These are phyloP conservation scores for Aspergillus bertholletiae DNA, from an alignment of 495 filamentous ascomycete genomes.

Conservation along the genomic window DNA sequence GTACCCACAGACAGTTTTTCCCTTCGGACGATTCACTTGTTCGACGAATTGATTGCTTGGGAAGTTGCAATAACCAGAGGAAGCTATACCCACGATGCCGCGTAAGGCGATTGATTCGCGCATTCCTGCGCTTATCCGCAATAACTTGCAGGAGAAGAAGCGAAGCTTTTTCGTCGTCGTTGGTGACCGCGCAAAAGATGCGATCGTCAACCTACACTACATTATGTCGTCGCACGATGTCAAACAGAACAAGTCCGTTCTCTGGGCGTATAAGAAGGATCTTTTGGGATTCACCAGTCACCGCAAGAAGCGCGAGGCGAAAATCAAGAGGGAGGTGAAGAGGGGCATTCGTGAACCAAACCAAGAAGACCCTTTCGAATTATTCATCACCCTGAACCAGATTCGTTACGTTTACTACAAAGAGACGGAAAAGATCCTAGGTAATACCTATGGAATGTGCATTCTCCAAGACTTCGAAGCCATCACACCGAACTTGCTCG, in stretches of 20 bases:
- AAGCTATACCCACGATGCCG: slow-evolving; percentile 35
- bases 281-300: slow-evolving; percentile 92
- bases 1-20: background rate
- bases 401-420: slow-evolving; percentile 99
- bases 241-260: slow-evolving; percentile 92
- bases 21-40: background rate
- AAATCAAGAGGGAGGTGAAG: slow-evolving; percentile 98
- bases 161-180: slow-evolving; percentile 96
- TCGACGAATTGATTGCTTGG: background rate
- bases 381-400: slow-evolving; percentile 94
- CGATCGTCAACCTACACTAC: slow-evolving; percentile 91
- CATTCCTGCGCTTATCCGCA: slow-evolving; percentile 92
- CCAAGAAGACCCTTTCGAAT: slow-evolving; percentile 92
- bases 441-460: slow-evolving; percentile 98
- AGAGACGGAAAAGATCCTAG: slow-evolving; percentile 98
- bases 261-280: slow-evolving; percentile 99
- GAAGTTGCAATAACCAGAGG: background rate
- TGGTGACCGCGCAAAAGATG: slow-evolving; percentile 93
- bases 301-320: slow-evolving; percentile 94
- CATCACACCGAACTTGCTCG: slow-evolving; percentile 92
- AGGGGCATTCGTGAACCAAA: slow-evolving; percentile 93
- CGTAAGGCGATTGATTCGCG: slow-evolving; percentile 75
- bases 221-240: slow-evolving; percentile 87
- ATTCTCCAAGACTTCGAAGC: slow-evolving; percentile 98
- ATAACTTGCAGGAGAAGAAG: slow-evolving; percentile 96